Evolutionary conservation across 208 protist genomes (phyloP).

Genomic region (Strigomonas culicis): DNA sequence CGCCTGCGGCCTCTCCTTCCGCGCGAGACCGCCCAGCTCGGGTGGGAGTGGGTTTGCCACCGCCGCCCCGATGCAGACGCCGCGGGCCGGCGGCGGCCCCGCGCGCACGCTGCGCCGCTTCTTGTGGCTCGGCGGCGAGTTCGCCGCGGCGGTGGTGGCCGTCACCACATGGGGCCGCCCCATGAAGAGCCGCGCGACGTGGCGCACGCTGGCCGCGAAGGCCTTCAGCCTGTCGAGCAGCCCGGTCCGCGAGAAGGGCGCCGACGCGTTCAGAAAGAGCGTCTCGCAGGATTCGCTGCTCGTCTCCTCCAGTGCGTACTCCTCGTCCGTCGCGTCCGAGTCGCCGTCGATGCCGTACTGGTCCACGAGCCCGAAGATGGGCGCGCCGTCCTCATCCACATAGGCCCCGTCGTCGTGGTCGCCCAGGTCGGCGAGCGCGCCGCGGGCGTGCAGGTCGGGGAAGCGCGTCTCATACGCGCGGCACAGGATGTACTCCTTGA

Average conservation of each 20-base stretch:
- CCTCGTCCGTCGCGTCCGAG: background rate
- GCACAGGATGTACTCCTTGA: slow-evolving; percentile 30
- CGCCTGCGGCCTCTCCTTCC: background rate
- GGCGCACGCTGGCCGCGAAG: too few relatives aligned
- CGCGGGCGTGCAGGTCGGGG: slow-evolving; percentile 21
- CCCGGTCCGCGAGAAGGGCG: background rate
- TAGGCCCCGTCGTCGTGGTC: background rate
- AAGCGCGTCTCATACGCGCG: slow-evolving; percentile 35
- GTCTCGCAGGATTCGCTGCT: background rate
- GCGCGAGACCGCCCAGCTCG: too few relatives aligned
- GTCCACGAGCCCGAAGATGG: background rate
- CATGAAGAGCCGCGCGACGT: background rate
- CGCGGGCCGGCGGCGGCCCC: background rate
- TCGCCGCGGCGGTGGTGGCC: background rate
- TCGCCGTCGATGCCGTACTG: background rate
- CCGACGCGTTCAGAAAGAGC: background rate
- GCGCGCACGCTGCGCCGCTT: background rate
- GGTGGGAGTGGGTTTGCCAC: too few relatives aligned
- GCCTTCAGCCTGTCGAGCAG: background rate
- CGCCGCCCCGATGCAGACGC: background rate
- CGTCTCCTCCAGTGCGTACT: background rate
- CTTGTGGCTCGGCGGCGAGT: background rate
- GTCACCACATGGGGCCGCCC: background rate
- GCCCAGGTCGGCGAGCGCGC: slow-evolving; percentile 1
- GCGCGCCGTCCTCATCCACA: background rate